Conservation (phyloP, 225 moss, liverwort and hornwort genomes). For the Straminergon stramineum region DNA sequence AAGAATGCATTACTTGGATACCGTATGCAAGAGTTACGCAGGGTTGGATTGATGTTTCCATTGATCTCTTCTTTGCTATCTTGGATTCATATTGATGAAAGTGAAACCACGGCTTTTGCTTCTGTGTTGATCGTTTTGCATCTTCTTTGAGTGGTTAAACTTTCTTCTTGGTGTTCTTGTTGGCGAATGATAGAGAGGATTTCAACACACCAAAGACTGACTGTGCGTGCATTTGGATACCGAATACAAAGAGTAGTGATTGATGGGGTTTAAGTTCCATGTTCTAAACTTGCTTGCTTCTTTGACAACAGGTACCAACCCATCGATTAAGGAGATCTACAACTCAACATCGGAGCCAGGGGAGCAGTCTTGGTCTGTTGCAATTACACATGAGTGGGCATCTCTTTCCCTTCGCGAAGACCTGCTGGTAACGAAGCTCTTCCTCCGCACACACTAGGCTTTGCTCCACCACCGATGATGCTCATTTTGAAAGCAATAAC, state of each 20-base stretch:
- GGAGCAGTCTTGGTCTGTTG: neutral
- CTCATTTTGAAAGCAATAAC: neutral
- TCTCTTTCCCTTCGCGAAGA: neutral
- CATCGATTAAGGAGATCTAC: neutral
- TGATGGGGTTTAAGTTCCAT: too few species aligned
- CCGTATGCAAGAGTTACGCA: neutral
- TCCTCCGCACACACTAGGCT: neutral
- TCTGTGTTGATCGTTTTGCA: neutral
- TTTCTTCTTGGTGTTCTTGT: too few species aligned
- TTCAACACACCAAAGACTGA: neutral
- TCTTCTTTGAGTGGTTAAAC: neutral
- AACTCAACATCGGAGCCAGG: neutral
- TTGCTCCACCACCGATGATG: neutral
- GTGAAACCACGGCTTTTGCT: neutral
- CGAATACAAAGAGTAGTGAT: too few species aligned
- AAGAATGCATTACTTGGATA: too few species aligned
- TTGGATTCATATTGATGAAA: neutral
- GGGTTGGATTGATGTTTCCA: neutral
- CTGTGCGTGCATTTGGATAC: neutral
- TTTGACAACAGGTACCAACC: neutral
- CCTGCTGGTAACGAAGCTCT: neutral
- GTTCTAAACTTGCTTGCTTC: neutral
- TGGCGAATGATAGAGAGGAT: neutral
- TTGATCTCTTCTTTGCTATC: neutral
- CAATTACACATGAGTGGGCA: neutral